phyloP scores from a whole-genome alignment of 2,329 filamentous ascomycete species.

The Amauroascus niger region DNA sequence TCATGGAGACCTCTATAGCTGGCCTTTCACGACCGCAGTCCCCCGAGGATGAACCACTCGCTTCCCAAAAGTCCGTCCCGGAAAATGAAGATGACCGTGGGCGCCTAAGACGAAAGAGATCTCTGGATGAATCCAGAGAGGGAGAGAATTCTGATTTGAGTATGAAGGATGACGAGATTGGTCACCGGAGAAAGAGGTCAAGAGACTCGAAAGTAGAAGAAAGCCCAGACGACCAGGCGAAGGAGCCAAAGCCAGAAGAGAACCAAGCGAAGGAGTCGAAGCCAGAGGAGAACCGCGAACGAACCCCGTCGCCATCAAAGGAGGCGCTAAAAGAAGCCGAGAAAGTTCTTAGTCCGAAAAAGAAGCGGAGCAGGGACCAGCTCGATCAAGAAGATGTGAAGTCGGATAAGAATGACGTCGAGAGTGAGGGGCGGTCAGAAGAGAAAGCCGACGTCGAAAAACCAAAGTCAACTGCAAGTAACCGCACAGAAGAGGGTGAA shows the following conservation, averaged over 20 bases:
- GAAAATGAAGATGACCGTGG: constrained; percentile 27
- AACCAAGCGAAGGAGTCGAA: not conserved
- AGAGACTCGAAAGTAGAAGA: constrained; percentile 23
- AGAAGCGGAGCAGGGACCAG: constrained; percentile 38
- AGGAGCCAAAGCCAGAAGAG: not conserved
- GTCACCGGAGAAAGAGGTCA: constrained; percentile 29
- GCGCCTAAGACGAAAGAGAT: constrained; percentile 34
- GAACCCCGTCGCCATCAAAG: constrained; percentile 15
- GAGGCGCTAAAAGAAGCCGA: constrained; percentile 9
- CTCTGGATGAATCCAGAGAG: constrained; percentile 34
- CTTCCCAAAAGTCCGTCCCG: constrained; percentile 6
- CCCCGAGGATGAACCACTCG: constrained; percentile 15
- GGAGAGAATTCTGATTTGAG: constrained; percentile 20
- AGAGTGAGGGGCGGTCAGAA: not conserved
- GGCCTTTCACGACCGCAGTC: constrained; percentile 18
- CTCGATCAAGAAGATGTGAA: constrained; percentile 31
- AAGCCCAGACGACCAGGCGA: constrained; percentile 9
- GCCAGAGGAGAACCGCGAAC: constrained; percentile 14
- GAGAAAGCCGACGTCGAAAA: constrained; percentile 8
- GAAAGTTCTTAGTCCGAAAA: constrained; percentile 30
- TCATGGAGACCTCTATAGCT: constrained; percentile 53
- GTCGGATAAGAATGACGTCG: constrained; percentile 17
- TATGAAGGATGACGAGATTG: constrained; percentile 18
- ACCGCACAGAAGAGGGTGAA: constrained; percentile 23
- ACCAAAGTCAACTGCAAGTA: not conserved